phyloP scores from a whole-genome alignment of 1,284 basidiomycete species.

The Leccinum ponderosum region DNA sequence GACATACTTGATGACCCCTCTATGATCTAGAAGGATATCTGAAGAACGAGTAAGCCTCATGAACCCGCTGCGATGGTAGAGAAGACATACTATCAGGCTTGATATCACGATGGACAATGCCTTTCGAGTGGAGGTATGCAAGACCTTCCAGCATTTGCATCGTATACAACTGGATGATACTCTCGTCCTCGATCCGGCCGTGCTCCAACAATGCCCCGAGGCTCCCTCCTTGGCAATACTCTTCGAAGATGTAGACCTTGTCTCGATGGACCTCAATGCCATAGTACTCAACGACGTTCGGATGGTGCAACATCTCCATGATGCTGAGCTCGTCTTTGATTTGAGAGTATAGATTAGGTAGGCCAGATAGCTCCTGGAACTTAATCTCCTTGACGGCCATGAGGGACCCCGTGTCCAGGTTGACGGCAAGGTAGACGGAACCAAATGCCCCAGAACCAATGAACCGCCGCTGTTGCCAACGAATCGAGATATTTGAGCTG shows the following conservation, averaged over 20 bases:
- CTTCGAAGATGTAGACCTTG: slow-evolving; percentile 99
- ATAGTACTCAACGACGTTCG: slow-evolving; percentile 99
- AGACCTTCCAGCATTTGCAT: slow-evolving; percentile 97
- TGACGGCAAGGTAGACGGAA: slow-evolving; percentile 97
- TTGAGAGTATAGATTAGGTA: slow-evolving; percentile 86
- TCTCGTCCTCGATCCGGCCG: slow-evolving; percentile 96
- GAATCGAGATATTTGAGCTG: slow-evolving; percentile 92
- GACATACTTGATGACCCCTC: slow-evolving; percentile 95
- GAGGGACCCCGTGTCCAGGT: slow-evolving; percentile 93
- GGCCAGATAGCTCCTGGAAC: slow-evolving; percentile 88
- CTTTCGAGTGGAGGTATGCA: slow-evolving; percentile 90
- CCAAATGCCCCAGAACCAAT: slow-evolving; percentile 98
- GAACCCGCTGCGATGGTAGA: slow-evolving; percentile 2
- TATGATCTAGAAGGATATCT: slow-evolving; percentile 96
- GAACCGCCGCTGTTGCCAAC: slow-evolving; percentile 98
- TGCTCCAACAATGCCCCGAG: slow-evolving; percentile 89
- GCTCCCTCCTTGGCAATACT: slow-evolving; percentile 97
- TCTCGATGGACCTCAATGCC: slow-evolving; percentile 99
- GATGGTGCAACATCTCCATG: slow-evolving; percentile 98
- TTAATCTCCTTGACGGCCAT: slow-evolving; percentile 99
- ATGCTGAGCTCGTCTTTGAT: slow-evolving; percentile 97
- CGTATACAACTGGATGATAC: slow-evolving; percentile 94
- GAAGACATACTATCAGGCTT: slow-evolving; percentile 93
- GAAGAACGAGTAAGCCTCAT: slow-evolving; percentile 16
- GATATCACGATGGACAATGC: slow-evolving; percentile 95